Evolutionary conservation across 129 eudicot species (phyloP).

Genomic region (Calendula officinalis): DNA sequence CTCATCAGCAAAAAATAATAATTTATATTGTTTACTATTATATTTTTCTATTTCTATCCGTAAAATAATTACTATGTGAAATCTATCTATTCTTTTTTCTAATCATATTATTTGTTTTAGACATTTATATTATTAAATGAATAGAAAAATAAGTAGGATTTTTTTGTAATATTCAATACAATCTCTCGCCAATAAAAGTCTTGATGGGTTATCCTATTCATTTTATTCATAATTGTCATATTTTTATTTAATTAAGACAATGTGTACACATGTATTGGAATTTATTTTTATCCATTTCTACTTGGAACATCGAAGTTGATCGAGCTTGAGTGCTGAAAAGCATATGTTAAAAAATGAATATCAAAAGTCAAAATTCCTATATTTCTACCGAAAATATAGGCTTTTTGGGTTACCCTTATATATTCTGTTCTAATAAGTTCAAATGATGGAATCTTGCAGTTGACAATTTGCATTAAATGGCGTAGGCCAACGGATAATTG

Average conservation of each 20-base stretch:
- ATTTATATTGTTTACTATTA: too few species aligned
- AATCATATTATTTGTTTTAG: too few species aligned
- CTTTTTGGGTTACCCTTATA: constrained; percentile 7
- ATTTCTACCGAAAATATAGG: constrained; percentile 20
- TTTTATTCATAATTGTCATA: constrained; percentile 30
- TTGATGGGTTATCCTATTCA: constrained; percentile 24
- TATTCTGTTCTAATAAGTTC: not conserved
- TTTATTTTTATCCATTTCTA: constrained; percentile 10
- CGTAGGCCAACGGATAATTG: not conserved
- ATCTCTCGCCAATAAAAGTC: too few species aligned
- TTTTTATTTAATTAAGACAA: too few species aligned
- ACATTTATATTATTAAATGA: too few species aligned
- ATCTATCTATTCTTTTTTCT: too few species aligned
- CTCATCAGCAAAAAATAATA: constrained; percentile 28
- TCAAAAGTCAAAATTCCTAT: constrained; percentile 26
- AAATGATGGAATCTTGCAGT: constrained; percentile 28
- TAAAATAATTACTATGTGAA: too few species aligned
- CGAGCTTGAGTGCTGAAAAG: constrained; percentile 14
- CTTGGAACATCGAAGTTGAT: constrained; percentile 13
- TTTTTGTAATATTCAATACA: too few species aligned
- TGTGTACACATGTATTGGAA: too few species aligned
- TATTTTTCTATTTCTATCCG: too few species aligned
- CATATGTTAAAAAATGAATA: not conserved
- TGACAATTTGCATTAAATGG: constrained; percentile 29
- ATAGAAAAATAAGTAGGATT: too few species aligned